Evolutionary conservation across 306 rosid genomes (phyloP).

Genomic region (Vigna radiata): DNA sequence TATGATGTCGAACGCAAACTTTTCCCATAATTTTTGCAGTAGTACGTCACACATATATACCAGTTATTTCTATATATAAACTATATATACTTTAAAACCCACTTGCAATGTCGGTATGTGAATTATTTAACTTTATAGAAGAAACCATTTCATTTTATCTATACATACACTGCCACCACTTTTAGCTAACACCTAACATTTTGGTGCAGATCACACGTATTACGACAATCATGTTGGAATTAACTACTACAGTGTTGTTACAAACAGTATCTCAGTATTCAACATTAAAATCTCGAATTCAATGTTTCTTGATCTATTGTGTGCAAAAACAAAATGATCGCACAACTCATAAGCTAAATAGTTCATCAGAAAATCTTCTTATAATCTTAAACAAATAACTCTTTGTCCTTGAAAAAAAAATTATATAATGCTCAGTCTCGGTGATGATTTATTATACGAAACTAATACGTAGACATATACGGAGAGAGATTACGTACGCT

Average conservation of each 20-base stretch:
- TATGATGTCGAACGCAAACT: slow-evolving; percentile 30
- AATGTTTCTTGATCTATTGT: not conserved
- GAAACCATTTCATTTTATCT: not conserved
- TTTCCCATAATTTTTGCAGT: slow-evolving; percentile 33
- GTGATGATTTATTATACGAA: not conserved
- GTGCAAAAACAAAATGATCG: not conserved
- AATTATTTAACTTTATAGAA: slow-evolving; percentile 14
- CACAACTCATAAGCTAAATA: not conserved
- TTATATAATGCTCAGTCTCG: not conserved
- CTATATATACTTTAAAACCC: slow-evolving; percentile 22
- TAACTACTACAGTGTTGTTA: not conserved
- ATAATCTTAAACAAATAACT: not conserved
- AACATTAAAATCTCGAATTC: too few species aligned
- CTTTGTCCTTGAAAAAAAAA: not conserved
- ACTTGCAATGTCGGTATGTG: slow-evolving; percentile 43
- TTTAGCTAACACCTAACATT: not conserved
- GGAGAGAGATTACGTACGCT: slow-evolving; percentile 56
- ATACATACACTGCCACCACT: not conserved
- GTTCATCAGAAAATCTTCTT: not conserved
- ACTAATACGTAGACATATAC: slow-evolving; percentile 11
- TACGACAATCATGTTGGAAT: not conserved
- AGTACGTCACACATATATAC: slow-evolving; percentile 6
- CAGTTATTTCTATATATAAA: not conserved
- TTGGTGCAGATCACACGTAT: not conserved
- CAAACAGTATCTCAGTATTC: too few species aligned